Percentiles rank a stretch among this genome's conserved stretches.
phyloP scores from a whole-genome alignment of 768 basidiomycete species.

The Lactarius trivialis region DNA sequence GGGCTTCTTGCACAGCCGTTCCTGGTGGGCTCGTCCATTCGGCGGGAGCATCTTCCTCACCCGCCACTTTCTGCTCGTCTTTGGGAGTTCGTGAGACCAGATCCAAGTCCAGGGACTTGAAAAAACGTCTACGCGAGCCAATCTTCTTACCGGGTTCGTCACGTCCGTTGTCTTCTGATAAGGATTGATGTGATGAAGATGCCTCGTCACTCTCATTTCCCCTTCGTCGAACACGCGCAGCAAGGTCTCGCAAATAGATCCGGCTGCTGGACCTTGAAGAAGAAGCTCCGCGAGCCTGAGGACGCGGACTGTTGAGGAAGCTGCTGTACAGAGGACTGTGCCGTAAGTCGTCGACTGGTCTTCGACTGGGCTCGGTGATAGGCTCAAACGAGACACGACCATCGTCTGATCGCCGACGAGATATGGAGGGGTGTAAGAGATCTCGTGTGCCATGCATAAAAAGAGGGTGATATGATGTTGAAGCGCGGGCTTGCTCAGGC shows the following conservation, averaged over 20 bases:
- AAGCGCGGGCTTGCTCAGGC: constrained; percentile 4
- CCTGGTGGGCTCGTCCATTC: not conserved
- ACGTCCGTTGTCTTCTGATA: constrained; percentile 21
- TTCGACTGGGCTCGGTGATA: constrained; percentile 39
- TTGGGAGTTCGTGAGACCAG: constrained; percentile 6
- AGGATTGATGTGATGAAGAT: constrained; percentile 34
- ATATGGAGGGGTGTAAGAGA: constrained; percentile 18
- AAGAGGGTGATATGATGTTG: constrained; percentile 22
- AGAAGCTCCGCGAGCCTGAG: constrained; percentile 29
- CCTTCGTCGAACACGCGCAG: constrained; percentile 29
- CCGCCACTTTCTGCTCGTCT: not conserved
- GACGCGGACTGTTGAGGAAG: constrained; percentile 33
- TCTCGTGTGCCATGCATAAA: constrained; percentile 10
- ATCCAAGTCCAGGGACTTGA: constrained; percentile 18
- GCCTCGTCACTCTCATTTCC: constrained; percentile 42
- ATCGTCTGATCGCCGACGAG: constrained; percentile 36
- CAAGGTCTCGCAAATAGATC: constrained; percentile 34
- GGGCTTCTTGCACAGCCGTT: not conserved
- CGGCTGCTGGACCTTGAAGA: constrained; percentile 41
- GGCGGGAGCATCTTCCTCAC: not conserved
- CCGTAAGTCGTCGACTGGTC: constrained; percentile 39
- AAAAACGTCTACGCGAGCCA: constrained; percentile 11
- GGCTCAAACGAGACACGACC: constrained; percentile 56
- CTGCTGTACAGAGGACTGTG: constrained; percentile 34
- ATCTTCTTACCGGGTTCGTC: constrained; percentile 8